Percentiles rank a stretch among this genome's conserved stretches.
Conservation (phyloP, 1,284 basidiomycete species). For the Agaricales sp. region DNA sequence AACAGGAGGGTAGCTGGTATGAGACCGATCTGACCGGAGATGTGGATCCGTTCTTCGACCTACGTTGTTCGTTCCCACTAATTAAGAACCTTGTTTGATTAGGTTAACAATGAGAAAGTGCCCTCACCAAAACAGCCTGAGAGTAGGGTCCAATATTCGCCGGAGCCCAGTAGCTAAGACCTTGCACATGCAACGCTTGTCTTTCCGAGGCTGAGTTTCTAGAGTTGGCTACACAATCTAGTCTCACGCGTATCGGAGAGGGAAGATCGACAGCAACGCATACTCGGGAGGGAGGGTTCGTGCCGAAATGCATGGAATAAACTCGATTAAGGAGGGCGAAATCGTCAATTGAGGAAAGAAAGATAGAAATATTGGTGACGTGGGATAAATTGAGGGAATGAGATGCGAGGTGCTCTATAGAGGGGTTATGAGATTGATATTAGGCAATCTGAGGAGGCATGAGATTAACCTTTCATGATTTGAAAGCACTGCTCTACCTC, state of each 20-base stretch:
- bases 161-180: slow-evolving; percentile 96
- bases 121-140: slow-evolving; percentile 73
- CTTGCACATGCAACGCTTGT: slow-evolving; percentile 85
- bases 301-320: slow-evolving; percentile 79
- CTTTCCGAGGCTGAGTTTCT: slow-evolving; percentile 33
- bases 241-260: slow-evolving; percentile 39
- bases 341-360: slow-evolving; percentile 71
- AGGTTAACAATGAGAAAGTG: slow-evolving; percentile 10
- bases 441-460: slow-evolving; percentile 2
- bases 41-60: slow-evolving; percentile 66
- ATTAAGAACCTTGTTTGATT: too few species aligned
- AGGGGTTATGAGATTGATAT: slow-evolving; percentile 8
- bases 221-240: slow-evolving; percentile 72
- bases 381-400: slow-evolving; percentile 45
- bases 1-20: slow-evolving; percentile 67
- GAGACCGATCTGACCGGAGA: slow-evolving; percentile 95
- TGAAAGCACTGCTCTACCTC: slow-evolving; percentile 57
- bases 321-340: slow-evolving; percentile 71
- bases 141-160: slow-evolving; percentile 99
- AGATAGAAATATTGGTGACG: slow-evolving; percentile 75
- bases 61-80: slow-evolving; percentile 19
- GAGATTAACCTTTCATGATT: slow-evolving; percentile 37
- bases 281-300: slow-evolving; percentile 87
- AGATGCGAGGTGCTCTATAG: slow-evolving; percentile 37
- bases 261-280: slow-evolving; percentile 79